Percentiles rank a stretch among this genome's conserved stretches.
phyloP scores from a whole-genome alignment of 306 rosid species.

The Parietaria judaica region DNA sequence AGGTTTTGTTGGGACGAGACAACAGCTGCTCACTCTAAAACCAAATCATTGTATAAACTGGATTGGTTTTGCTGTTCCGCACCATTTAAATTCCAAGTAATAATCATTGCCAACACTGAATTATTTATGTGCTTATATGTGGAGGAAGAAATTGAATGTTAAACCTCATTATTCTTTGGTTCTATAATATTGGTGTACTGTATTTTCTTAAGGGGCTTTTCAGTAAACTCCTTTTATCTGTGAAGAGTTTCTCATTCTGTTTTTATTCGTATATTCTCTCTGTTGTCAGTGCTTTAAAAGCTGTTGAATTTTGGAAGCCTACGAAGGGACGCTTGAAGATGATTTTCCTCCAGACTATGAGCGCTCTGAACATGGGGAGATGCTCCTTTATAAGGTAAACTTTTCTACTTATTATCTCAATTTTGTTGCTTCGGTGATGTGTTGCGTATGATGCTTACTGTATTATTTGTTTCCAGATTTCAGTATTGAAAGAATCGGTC shows the following conservation, averaged over 20 bases:
- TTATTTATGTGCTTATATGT: too few species aligned
- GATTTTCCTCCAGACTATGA: constrained; percentile 94
- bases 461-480: constrained; percentile 36
- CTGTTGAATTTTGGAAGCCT: constrained; percentile 97
- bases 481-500: constrained; percentile 78
- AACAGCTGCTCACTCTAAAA: constrained; percentile 79
- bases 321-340: constrained; percentile 95
- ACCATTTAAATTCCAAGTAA: constrained; percentile 87
- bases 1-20: constrained; percentile 98
- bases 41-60: constrained; percentile 99
- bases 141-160: too few species aligned
- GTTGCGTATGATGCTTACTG: constrained; percentile 2
- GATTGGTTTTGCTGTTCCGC: constrained; percentile 95
- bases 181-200: too few species aligned
- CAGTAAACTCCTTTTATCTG: too few species aligned
- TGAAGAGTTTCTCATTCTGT: too few species aligned
- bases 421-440: constrained; percentile 2
- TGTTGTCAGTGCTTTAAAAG: constrained; percentile 61
- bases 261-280: too few species aligned
- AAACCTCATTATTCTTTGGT: too few species aligned
- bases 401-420: background rate
- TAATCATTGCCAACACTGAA: too few species aligned
- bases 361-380: constrained; percentile 96
- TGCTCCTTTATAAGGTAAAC: constrained; percentile 88
- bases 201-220: too few species aligned